phyloP scores from a whole-genome alignment of 768 basidiomycete genomes.

The Boletus edulis region DNA sequence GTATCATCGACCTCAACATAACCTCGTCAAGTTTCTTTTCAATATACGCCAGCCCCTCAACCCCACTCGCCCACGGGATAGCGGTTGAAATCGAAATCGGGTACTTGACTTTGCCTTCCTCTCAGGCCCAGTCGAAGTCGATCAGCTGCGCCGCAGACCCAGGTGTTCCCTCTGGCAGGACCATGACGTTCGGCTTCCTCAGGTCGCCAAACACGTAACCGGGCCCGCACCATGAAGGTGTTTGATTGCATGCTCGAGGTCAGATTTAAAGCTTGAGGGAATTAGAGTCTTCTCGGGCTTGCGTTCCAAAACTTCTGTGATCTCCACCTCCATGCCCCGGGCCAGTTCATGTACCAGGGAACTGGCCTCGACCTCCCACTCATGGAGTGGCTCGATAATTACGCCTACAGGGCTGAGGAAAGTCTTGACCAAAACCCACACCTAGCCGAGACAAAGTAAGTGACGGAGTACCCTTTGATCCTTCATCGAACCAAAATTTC shows the following conservation, averaged over 20 bases:
- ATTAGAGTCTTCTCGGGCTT: not conserved
- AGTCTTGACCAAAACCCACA: constrained; percentile 57
- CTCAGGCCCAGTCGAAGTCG: constrained; percentile 4
- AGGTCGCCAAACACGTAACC: constrained; percentile 40
- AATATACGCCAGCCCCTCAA: not conserved
- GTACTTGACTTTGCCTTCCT: constrained; percentile 1
- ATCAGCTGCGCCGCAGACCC: not conserved
- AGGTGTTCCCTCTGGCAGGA: constrained; percentile 5
- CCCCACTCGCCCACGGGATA: not conserved
- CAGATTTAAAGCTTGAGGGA: constrained; percentile 12
- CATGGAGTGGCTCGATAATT: constrained; percentile 80
- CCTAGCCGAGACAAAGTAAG: constrained; percentile 83
- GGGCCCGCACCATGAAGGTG: constrained; percentile 28
- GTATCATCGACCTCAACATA: constrained; percentile 15
- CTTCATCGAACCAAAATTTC: not conserved
- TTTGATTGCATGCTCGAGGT: constrained; percentile 19
- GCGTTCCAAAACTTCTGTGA: constrained; percentile 34
- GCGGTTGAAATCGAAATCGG: not conserved
- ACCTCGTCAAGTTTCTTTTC: constrained; percentile 7
- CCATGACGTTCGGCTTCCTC: constrained; percentile 33
- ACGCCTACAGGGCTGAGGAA: constrained; percentile 82
- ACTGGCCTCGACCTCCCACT: constrained; percentile 82
- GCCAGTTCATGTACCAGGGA: constrained; percentile 85
- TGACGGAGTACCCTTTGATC: not conserved
- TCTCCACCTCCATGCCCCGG: constrained; percentile 85